Base-by-base conservation (phyloP, 1,284 basidiomycete genomes). In the Veloporphyrellus conicus region DNA sequence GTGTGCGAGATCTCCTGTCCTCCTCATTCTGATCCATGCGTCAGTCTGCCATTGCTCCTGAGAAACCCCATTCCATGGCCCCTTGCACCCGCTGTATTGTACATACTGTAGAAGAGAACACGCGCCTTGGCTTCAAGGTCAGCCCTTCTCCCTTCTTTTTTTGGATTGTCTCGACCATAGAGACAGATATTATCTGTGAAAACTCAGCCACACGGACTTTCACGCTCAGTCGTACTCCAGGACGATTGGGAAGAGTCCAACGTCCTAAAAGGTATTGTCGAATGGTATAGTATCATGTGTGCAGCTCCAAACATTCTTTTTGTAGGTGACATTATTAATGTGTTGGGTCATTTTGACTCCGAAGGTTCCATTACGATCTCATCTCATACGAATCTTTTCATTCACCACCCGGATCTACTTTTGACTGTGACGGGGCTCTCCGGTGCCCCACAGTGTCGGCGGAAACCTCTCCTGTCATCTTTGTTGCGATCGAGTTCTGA, bases 381-480 rank as follows among this genome's bases (percentile, higher is more conserved):
- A 6, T 73, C 80, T 14, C 72, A 73, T 40, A 54, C 69, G 5
- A 86, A 88, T 60, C 65, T 83, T 34, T 68, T 96, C 47, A 84
- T 97, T 51, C 82, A 85, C 36, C 90, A 96, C 60, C 93, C 93
- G 2, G 94, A 97, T 66, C 70, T 90, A 37, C 84, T 97, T 42
- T 68, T 96, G 39, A 93, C 93, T 1, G 87, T 91, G 33, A 95
- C 93, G 0, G 79, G 88, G 0, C 81, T 96, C 19, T 85, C 92
- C 4, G 87, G 82, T 50, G 82, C 92, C 0, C 76, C 87, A 4
- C 80, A 85, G 52, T 97, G 94, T 63, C 70, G 80, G 7, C 82
- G 94, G 14, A 88, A 86, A 61, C 89, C 93, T 1, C 72, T 96
- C 15, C 70, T 97, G 1, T 79, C 85, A 10, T 67, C 69, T 14